Conservation (phyloP, 2,329 filamentous ascomycete species). For the Penicillium sp. region DNA sequence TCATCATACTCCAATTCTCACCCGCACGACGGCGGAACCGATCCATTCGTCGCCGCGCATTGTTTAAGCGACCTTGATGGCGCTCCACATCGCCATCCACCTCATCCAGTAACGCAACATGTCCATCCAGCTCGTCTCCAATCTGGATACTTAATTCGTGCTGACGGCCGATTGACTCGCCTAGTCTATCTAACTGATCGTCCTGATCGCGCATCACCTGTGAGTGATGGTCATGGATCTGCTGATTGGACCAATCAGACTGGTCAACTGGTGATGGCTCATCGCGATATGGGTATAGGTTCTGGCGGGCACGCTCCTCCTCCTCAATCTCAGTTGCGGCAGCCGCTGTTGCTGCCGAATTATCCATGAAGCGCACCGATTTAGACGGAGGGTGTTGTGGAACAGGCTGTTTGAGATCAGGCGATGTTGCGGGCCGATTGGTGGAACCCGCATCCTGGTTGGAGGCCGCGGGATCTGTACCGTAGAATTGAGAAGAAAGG, state of each 20-base stretch:
- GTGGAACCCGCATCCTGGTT: conserved; percentile 64
- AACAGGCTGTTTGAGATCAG: conserved; percentile 48
- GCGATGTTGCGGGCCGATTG: conserved; percentile 33
- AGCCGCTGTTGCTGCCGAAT: conserved; percentile 44
- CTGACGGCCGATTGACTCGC: conserved; percentile 85
- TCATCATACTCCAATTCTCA: conserved; percentile 85
- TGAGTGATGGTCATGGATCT: conserved; percentile 84
- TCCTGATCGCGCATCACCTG: conserved; percentile 87
- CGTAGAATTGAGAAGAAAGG: conserved; percentile 79
- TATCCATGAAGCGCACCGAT: conserved; percentile 85
- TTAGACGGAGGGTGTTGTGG: conserved; percentile 60
- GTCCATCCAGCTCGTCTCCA: conserved; percentile 90
- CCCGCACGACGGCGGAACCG: conserved; percentile 73
- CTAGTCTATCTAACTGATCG: conserved; percentile 84
- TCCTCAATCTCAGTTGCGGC: conserved; percentile 42
- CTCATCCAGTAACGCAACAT: conserved; percentile 87
- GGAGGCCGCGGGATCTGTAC: conserved; percentile 57
- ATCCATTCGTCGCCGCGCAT: conserved; percentile 73
- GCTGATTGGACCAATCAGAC: conserved; percentile 71
- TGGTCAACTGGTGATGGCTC: conserved; percentile 58
- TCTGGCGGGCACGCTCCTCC: conserved; percentile 60
- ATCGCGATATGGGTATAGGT: conserved; percentile 66
- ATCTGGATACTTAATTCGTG: conserved; percentile 94
- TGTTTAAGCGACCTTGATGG: conserved; percentile 74
- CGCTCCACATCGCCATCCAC: conserved; percentile 81